Percentiles rank a stretch among this genome's conserved stretches.
Evolutionary conservation across 164 flowering plant genomes (phyloP).

Genomic region (Nymphaea colorata): DNA sequence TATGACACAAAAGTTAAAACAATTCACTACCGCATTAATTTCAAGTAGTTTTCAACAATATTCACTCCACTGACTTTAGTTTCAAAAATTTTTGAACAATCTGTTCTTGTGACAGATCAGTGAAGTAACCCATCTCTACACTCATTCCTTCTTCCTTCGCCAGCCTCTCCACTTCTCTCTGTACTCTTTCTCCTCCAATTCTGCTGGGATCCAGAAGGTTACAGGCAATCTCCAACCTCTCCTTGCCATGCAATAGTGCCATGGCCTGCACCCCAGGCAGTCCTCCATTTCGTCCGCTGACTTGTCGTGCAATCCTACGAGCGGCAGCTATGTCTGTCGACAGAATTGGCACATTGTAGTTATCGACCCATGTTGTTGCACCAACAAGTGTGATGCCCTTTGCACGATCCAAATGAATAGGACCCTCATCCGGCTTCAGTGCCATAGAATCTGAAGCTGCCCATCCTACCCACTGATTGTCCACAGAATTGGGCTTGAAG

Average conservation of each 20-base stretch:
- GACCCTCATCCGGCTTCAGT: slow-evolving; percentile 50
- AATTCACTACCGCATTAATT: too few relatives aligned
- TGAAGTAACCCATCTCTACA: slow-evolving; percentile 67
- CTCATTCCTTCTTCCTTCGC: slow-evolving; percentile 52
- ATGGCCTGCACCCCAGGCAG: slow-evolving; percentile 62
- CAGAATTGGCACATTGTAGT: slow-evolving; percentile 55
- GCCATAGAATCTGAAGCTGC: slow-evolving; percentile 28
- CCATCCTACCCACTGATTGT: slow-evolving; percentile 62
- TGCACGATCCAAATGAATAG: slow-evolving; percentile 24
- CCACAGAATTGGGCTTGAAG: slow-evolving; percentile 46
- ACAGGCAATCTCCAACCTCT: slow-evolving; percentile 60
- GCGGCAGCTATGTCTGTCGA: slow-evolving; percentile 38
- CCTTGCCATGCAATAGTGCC: slow-evolving; percentile 61
- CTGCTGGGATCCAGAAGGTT: slow-evolving; percentile 50
- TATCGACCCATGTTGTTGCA: slow-evolving; percentile 50
- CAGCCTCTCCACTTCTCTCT: slow-evolving; percentile 41
- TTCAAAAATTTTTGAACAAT: slow-evolving; percentile 21
- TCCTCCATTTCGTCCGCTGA: slow-evolving; percentile 81
- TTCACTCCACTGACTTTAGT: background rate
- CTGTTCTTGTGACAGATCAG: slow-evolving; percentile 54
- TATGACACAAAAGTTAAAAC: too few relatives aligned
- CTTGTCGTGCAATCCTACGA: slow-evolving; percentile 42
- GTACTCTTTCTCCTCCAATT: slow-evolving; percentile 67
- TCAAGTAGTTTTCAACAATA: too few relatives aligned
- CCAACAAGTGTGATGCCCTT: slow-evolving; percentile 53